Conservation (phyloP, 208 protist species). For the Wallacemonas sp. region DNA sequence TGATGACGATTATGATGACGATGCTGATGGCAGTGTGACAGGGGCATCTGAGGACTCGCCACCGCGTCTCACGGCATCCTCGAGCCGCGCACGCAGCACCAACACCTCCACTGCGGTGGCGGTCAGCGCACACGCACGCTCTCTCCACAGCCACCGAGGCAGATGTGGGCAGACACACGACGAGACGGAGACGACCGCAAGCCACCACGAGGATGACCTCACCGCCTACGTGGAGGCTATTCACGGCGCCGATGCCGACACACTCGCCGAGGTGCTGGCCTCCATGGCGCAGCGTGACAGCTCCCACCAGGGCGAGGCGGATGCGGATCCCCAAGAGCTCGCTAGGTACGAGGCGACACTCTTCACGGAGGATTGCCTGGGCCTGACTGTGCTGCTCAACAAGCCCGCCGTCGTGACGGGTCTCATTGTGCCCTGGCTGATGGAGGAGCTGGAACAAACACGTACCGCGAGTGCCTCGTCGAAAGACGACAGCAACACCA, state of each 20-base stretch:
- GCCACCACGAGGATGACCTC: background rate
- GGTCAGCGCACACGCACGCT: too few species aligned
- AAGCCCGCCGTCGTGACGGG: constrained; percentile 25
- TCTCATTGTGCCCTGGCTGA: constrained; percentile 49
- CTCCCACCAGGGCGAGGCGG: background rate
- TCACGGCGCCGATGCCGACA: constrained; percentile 13
- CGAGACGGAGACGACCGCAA: background rate
- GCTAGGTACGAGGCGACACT: constrained; percentile 11
- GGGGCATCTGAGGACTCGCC: background rate
- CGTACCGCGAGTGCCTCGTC: too few species aligned
- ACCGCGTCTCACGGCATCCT: background rate
- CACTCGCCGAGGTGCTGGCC: constrained; percentile 26
- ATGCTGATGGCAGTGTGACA: too few species aligned
- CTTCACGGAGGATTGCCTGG: constrained; percentile 39
- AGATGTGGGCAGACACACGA: too few species aligned
- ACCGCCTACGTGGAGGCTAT: constrained; percentile 12
- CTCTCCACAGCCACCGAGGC: background rate
- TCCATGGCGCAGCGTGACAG: constrained; percentile 23
- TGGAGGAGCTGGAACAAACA: constrained; percentile 26
- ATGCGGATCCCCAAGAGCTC: too few species aligned
- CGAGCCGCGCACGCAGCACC: background rate
- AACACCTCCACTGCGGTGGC: too few species aligned
- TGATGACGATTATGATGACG: background rate
- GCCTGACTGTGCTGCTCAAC: constrained; percentile 69
- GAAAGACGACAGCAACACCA: too few species aligned